These are phyloP conservation scores for Epichloe uncinata DNA, from an alignment of 2,329 filamentous ascomycete species.

Conservation along the genomic window DNA sequence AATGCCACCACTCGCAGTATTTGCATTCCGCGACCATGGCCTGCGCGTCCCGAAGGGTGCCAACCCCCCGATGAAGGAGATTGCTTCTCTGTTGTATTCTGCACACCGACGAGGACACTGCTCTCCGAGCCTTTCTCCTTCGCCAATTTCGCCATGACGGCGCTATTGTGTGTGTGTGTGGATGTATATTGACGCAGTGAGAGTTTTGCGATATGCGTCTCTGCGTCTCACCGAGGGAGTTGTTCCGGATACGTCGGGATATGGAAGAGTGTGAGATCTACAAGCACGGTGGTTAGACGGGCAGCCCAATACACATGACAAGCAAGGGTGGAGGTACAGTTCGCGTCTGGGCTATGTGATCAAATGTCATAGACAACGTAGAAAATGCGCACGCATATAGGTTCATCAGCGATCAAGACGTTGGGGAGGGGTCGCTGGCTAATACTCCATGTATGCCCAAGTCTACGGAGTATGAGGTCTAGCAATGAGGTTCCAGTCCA, in stretches of 20 bases:
- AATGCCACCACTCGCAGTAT: conserved; percentile 39
- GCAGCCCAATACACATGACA: neutral
- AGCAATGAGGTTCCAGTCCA: neutral
- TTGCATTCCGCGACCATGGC: conserved; percentile 37
- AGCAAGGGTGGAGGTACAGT: too few species aligned
- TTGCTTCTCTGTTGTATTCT: conserved; percentile 8
- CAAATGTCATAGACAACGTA: neutral
- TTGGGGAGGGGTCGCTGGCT: neutral
- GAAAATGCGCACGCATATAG: neutral
- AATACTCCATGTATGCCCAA: neutral
- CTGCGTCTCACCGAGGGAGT: neutral
- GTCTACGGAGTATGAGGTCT: neutral
- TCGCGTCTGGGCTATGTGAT: too few species aligned
- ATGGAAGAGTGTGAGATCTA: neutral
- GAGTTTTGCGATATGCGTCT: neutral
- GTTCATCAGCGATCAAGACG: neutral
- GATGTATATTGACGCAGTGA: neutral
- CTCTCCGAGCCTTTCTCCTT: conserved; percentile 12
- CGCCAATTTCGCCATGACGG: conserved; percentile 14
- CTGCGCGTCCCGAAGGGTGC: conserved; percentile 43
- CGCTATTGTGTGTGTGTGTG: neutral
- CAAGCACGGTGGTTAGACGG: neutral
- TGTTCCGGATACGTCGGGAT: conserved; percentile 2
- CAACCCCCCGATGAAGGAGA: conserved; percentile 6
- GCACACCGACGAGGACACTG: conserved; percentile 15